Evolutionary conservation across 148 eudicot genomes (phyloP), one percentile per base, ranked within the genome.

Genomic region (Polygonum maritimum): DNA sequence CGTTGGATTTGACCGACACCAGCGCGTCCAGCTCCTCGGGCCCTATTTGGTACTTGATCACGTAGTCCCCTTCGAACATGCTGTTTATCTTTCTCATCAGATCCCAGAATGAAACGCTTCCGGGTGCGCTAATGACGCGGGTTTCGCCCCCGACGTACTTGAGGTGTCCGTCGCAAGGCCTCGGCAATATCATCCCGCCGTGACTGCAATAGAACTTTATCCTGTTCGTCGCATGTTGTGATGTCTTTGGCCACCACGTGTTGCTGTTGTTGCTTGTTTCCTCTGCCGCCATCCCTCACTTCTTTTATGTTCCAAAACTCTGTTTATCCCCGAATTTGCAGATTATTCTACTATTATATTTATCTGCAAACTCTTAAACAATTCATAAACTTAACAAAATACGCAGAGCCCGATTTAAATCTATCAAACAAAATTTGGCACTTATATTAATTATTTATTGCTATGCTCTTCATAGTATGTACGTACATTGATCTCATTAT

Each of bases 71-170:
- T 0, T 89, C 87, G 16, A 81, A 83, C 76, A 80, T 74, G 13
- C 71, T 73, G 31, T 79, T 81, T 33, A 92, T 84, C 85, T 87
- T 90, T 80, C 85, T 84, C 88, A 81, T 90, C 14, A 90, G 89
- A 48, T 92, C 97, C 31, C 31, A 26, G 71, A 88, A 84, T 6
- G 57, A 72, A 67, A 88, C 79, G 57, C 83, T 81, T 0, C 85
- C 81, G 67, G 87, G 81, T 22, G 90, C 83, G 6, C 84, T 86
- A 45, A 92, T 78, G 63, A 87, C 86, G 2, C 97, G 94, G 11
- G 94, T 90, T 81, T 92, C 97, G 31, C 94, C 97, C 21, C 94
- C 97, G 4, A 90, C 81, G 48, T 92, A 92, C 48, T 88, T 90
- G 73, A 92, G 92, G 16, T 78, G 80, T 14, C 86, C 89, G 39